A percentile compares a stretch with the other conserved stretches of the same genome.
Conservation (phyloP, 2,329 filamentous ascomycete genomes). For the Colletotrichum phormii region DNA sequence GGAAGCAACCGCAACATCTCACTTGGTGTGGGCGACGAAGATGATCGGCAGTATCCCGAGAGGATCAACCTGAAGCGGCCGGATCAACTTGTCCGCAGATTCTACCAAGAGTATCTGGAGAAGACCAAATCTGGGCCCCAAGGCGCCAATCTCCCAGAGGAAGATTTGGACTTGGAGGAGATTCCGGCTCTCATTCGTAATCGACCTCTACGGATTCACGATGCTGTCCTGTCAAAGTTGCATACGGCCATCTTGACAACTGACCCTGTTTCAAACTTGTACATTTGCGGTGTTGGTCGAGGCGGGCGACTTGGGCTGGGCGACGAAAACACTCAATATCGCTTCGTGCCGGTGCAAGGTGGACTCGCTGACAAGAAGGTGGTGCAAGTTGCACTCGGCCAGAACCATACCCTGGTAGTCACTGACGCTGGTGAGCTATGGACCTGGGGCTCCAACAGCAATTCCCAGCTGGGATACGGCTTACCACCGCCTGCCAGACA, state of each 20-base stretch:
- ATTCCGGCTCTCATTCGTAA: slow-evolving; percentile 80
- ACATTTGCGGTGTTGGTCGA: slow-evolving; percentile 91
- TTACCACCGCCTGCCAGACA: slow-evolving; percentile 74
- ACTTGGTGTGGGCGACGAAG: slow-evolving; percentile 92
- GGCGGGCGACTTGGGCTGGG: slow-evolving; percentile 90
- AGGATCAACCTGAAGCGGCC: slow-evolving; percentile 82
- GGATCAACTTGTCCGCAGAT: slow-evolving; percentile 78
- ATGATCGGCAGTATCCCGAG: slow-evolving; percentile 94
- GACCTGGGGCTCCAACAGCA: slow-evolving; percentile 92
- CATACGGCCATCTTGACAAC: slow-evolving; percentile 90
- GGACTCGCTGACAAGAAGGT: slow-evolving; percentile 82
- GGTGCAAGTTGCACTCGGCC: slow-evolving; percentile 83
- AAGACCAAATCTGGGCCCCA: slow-evolving; percentile 45
- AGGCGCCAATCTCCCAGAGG: not conserved
- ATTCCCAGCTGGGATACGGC: slow-evolving; percentile 87
- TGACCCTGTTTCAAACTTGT: slow-evolving; percentile 90
- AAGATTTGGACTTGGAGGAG: slow-evolving; percentile 53
- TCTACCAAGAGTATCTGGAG: slow-evolving; percentile 76
- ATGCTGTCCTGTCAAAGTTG: slow-evolving; percentile 89
- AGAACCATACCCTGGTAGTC: slow-evolving; percentile 90
- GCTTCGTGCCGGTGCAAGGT: slow-evolving; percentile 83
- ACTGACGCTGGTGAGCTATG: slow-evolving; percentile 90
- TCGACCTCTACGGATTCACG: slow-evolving; percentile 79
- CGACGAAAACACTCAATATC: slow-evolving; percentile 89
- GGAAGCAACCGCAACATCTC: slow-evolving; percentile 97